Evolutionary conservation across 2,329 filamentous ascomycete genomes (phyloP), one percentile per base, ranked within the genome.

Genomic region (Exserohilum turcica): DNA sequence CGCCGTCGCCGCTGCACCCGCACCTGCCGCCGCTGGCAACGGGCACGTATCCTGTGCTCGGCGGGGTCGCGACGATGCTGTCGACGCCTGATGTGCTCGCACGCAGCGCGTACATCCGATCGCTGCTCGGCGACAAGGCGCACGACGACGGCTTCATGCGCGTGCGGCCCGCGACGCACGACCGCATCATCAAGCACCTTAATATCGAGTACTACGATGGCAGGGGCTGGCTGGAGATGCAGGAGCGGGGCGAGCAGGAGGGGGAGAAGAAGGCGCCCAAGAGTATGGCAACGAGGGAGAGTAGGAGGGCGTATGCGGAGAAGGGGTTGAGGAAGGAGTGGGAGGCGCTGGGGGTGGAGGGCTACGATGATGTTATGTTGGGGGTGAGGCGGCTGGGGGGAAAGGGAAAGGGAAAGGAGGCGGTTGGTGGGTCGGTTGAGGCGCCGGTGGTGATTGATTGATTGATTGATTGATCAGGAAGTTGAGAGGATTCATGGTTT

Each of bases 1-100:
- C 71, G 0, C 70, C 70, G 3, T 70, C 67, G 36, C 29, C 32
- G 1, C 48, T 71, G 7, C 64, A 73, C 38, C 65, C 69, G 1
- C 9, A 43, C 4, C 59, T 72, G 0, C 63, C 66, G 2, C 61
- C 60, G 5, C 54, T 73, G 1, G 48, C 51, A 13, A 48, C 57
- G 6, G 67, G 66, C 3, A 36, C 48, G 4, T 65, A 66, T 37
- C 35, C 54, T 5, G 48, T 58, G 8, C 64, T 64, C 61, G 66
- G 67, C 13, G 53, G 49, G 18, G 12, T 43, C 1, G 60, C 64
- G 0, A 63, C 54, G 16, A 66, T 72, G 66, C 54, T 73, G 3
- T 54, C 54, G n/a, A 53, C 63, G 6, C 21, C 57, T 1, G 63
- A 70, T n/a, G 59, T 72, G 0, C 8, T 60, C 2, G 52, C 53